phyloP scores from a whole-genome alignment of 1,139 yeast species.

The Groenewaldozyma sp. region DNA sequence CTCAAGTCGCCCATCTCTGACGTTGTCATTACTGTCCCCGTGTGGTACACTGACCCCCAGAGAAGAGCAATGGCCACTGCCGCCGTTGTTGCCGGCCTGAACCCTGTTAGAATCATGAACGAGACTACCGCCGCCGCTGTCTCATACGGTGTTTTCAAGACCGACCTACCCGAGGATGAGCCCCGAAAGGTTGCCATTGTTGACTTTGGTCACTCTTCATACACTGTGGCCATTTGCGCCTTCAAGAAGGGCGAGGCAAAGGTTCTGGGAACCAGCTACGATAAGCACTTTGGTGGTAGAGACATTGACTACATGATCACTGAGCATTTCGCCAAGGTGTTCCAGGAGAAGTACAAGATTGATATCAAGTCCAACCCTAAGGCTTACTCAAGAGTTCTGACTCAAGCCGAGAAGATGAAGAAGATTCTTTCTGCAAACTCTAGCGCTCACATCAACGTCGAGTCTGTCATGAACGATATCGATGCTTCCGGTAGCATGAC shows the following conservation, averaged over 20 bases:
- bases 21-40: constrained; percentile 92
- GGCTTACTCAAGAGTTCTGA: constrained; percentile 86
- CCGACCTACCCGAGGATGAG: constrained; percentile 87
- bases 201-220: constrained; percentile 95
- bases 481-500: constrained; percentile 86
- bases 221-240: constrained; percentile 83
- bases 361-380: constrained; percentile 85
- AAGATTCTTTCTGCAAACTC: constrained; percentile 94
- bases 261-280: constrained; percentile 84
- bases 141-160: constrained; percentile 97
- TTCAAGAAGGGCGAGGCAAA: constrained; percentile 95
- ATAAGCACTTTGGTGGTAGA: constrained; percentile 98
- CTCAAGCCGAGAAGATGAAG: constrained; percentile 89
- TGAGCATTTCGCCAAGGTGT: constrained; percentile 88
- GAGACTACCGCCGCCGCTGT: constrained; percentile 98
- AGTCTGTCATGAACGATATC: constrained; percentile 93
- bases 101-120: constrained; percentile 96
- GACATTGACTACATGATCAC: constrained; percentile 91
- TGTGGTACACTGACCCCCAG: constrained; percentile 94
- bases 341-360: constrained; percentile 84
- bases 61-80: constrained; percentile 97
- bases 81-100: constrained; percentile 85
- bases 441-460: constrained; percentile 90
- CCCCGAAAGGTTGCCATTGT: constrained; percentile 85
- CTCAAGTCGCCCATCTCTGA: constrained; percentile 65